Conservation (phyloP, 768 basidiomycete genomes). For the Leccinellum albellum region DNA sequence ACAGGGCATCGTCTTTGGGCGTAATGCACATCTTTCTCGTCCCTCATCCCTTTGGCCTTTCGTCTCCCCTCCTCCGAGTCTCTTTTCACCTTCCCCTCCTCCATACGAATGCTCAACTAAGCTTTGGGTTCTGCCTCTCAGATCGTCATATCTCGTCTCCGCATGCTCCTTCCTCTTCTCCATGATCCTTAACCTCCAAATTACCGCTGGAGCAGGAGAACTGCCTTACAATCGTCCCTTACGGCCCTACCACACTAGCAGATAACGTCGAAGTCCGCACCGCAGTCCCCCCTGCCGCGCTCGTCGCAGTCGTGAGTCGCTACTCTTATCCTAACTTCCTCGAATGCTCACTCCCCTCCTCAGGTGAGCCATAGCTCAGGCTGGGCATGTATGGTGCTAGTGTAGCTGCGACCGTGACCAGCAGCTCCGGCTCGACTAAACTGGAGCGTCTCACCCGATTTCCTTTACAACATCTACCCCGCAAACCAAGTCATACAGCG, state of each 20-base stretch:
- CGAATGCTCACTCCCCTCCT: background rate
- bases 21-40: too few relatives aligned
- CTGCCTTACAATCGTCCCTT: conserved; percentile 74
- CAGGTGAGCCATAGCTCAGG: conserved; percentile 58
- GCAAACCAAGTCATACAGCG: conserved; percentile 66
- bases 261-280: conserved; percentile 62
- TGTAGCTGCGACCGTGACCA: conserved; percentile 52
- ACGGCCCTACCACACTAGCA: conserved; percentile 56
- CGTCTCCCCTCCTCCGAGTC: too few relatives aligned
- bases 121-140: background rate
- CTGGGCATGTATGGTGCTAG: conserved; percentile 75
- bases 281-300: too few relatives aligned
- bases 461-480: conserved; percentile 60
- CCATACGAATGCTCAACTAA: conserved; percentile 8
- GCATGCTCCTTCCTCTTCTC: conserved; percentile 44
- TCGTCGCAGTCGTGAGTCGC: conserved; percentile 71
- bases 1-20: too few relatives aligned
- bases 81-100: background rate
- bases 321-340: background rate
- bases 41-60: too few relatives aligned
- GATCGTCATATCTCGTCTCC: conserved; percentile 22
- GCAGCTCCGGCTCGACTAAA: conserved; percentile 45
- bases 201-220: conserved; percentile 56
- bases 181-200: conserved; percentile 51
- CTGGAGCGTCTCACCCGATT: conserved; percentile 45